Evolutionary conservation across 1,284 basidiomycete genomes (phyloP).

Genomic region (Cryptococcus deneoformans): DNA sequence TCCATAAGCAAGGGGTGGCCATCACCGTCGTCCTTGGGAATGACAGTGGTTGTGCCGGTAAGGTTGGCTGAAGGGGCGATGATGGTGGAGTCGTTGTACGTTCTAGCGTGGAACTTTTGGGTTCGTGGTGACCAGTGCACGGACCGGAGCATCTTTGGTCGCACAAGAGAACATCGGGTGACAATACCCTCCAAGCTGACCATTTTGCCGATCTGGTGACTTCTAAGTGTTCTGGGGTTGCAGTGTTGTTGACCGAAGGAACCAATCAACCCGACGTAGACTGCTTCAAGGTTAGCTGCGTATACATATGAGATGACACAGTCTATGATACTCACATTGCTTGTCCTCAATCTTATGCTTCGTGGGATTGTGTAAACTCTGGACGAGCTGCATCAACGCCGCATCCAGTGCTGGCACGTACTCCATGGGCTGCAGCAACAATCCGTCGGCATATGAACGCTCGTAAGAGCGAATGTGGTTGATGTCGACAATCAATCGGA

Average conservation of each 20-base stretch:
- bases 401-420: conserved; percentile 91
- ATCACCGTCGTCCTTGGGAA: conserved; percentile 89
- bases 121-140: conserved; percentile 93
- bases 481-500: conserved; percentile 91
- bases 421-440: conserved; percentile 84
- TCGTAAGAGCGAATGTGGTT: conserved; percentile 95
- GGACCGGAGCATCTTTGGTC: conserved; percentile 97
- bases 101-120: conserved; percentile 75
- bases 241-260: conserved; percentile 99
- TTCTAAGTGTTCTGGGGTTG: conserved; percentile 87
- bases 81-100: conserved; percentile 91
- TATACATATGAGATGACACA: neutral
- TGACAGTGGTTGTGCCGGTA: conserved; percentile 71
- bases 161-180: conserved; percentile 94
- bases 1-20: conserved; percentile 86
- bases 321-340: conserved; percentile 51
- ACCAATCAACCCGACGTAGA: conserved; percentile 89
- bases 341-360: conserved; percentile 82
- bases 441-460: conserved; percentile 62
- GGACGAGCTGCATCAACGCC: conserved; percentile 72
- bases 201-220: conserved; percentile 90
- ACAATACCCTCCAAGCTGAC: conserved; percentile 98
- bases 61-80: conserved; percentile 60
- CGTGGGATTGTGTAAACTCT: conserved; percentile 69
- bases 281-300: conserved; percentile 14